Evolutionary conservation across 768 basidiomycete genomes (phyloP), one percentile per base, ranked within the genome.

Genomic region (Leucocoprinus leucothites): DNA sequence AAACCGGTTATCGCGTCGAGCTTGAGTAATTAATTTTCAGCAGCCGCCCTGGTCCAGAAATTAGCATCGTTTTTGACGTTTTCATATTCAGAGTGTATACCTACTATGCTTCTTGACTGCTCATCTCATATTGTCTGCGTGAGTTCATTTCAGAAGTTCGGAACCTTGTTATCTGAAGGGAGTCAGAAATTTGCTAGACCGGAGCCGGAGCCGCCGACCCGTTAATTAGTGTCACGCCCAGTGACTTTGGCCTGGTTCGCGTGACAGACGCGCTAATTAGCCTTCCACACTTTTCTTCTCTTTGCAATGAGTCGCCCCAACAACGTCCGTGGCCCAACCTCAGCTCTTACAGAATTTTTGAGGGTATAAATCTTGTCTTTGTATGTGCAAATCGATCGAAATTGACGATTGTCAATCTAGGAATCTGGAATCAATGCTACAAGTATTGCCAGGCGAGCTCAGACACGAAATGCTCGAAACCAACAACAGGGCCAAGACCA

Each of bases 301-400:
- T n/a, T 13, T 35, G 6, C 43, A 14, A 60, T 61, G 55, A 58
- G 54, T 42, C 57, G 54, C 24, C 9, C 56, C 48, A 78, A 78
- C 64, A 88, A 88, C 56, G 83, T 93, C 41, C 82, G 87, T 11
- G 91, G 92, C 0, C 91, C 92, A 2, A 83, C 87, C 0, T 92
- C 89, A 19, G 91, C 91, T 0, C 70, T 94, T 11, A 92, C 91
- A 34, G 89, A 91, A 59, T 94, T 88, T 60, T 72, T 94, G 31
- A 81, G 81, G 63, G 91, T 89, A n/a, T 13, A 3, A 13, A 38
- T n/a, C 3, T n/a, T 38, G 5, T 6, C 38, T 38, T 57, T 25
- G 74, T 68, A 22, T n/a, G 3, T 16, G 4, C 14, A 35, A 38
- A n/a, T 6, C 4, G 16, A n/a, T 6, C 4, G 16, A 11, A 11